These are phyloP conservation scores for Eucommia ulmoides DNA, from an alignment of 257 asterid genomes.

Conservation along the genomic window DNA sequence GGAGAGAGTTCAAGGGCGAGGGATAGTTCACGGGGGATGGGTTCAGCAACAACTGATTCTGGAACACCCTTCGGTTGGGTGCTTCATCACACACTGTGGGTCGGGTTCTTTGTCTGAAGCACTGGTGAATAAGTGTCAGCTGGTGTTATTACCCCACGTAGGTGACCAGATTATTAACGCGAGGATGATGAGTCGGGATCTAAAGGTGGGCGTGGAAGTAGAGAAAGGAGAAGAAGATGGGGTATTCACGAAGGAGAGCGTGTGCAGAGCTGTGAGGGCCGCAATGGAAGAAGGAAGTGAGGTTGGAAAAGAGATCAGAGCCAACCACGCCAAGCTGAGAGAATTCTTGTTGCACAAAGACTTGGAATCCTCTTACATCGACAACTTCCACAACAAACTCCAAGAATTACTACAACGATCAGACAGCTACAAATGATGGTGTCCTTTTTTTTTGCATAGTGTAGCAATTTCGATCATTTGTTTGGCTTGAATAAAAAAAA, in stretches of 20 bases:
- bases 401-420: not conserved
- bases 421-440: no score
- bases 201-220: no score
- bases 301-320: conserved; percentile 12
- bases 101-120: no score
- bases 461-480: no score
- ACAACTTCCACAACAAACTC: conserved; percentile 10
- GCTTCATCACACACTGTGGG: no score
- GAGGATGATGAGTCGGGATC: no score
- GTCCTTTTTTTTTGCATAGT: no score
- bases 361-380: conserved; percentile 15
- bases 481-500: no score
- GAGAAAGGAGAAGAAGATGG: no score
- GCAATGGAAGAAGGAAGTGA: conserved; percentile 20
- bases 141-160: no score
- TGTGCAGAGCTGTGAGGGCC: conserved; percentile 9
- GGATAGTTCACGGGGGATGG: conserved; percentile 21
- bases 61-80: conserved; percentile 17
- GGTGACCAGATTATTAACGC: no score
- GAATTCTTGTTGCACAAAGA: conserved; percentile 15
- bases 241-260: conserved; percentile 11
- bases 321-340: conserved; percentile 17
- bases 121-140: no score
- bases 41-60: conserved; percentile 24
- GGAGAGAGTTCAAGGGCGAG: conserved; percentile 16